Evolutionary conservation across 202 grass and related monocot genomes (phyloP).

Genomic region (Setaria viridis): DNA sequence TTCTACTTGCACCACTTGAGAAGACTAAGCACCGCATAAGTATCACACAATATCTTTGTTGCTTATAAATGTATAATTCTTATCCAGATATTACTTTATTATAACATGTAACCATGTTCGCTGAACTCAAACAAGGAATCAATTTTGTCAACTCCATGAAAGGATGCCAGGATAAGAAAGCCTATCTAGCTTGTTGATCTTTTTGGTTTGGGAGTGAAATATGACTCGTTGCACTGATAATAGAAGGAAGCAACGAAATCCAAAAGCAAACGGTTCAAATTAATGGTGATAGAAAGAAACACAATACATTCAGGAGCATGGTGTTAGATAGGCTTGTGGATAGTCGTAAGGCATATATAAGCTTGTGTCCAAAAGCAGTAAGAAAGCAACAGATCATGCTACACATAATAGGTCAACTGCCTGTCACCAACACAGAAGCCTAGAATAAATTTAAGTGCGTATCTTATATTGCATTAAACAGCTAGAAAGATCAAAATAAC

Average conservation of each 20-base stretch:
- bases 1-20: conserved; percentile 40
- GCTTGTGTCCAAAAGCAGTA: conserved; percentile 21
- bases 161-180: neutral
- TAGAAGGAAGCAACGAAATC: neutral
- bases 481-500: neutral
- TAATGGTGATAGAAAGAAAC: neutral
- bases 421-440: conserved; percentile 11
- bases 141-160: conserved; percentile 18
- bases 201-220: neutral
- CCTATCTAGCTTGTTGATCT: neutral
- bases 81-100: conserved; percentile 30
- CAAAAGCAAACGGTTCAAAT: neutral
- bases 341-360: neutral
- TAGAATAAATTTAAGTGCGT: conserved; percentile 4
- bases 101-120: conserved; percentile 5
- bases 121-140: conserved; percentile 26
- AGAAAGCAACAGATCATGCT: conserved; percentile 21
- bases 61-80: conserved; percentile 13
- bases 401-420: conserved; percentile 29
- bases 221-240: neutral
- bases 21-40: conserved; percentile 15
- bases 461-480: neutral
- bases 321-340: neutral
- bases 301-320: neutral
- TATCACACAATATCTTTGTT: conserved; percentile 27